Evolutionary conservation across 1,284 basidiomycete genomes (phyloP), one percentile per base, ranked within the genome.

Genomic region (Neotropicomus parvogracilis): DNA sequence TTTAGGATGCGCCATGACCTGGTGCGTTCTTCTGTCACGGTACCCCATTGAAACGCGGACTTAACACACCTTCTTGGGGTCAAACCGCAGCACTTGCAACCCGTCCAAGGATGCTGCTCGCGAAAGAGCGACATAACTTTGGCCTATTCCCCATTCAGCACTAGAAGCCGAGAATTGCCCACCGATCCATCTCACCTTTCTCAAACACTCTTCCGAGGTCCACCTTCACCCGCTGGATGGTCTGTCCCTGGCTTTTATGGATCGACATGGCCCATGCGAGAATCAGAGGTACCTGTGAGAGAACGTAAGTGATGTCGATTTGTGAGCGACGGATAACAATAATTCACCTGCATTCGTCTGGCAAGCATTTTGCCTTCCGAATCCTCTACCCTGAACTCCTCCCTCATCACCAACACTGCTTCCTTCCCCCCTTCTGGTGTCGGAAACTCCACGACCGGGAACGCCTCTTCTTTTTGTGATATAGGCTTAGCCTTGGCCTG

Each of bases 111-210:
- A 82, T 0, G 88, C 88, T 0, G 91, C 91, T 11, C 91, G 81
- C 8, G 88, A 91, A 8, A 94, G 72, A 0, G 91, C 91, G 11
- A 92, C 89, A 55, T 93, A 93, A 35, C 85, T 87, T 69, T 87
- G 85, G 3, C 80, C 81, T 78, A 45, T 11, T 16, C 3, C 4
- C 2, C 14, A 3, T 33, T 57, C n/a, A 56, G 46, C 16, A 28
- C 27, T 29, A 24, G 8, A 1, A 28, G 13, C 26, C 36, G 10
- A 28, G n/a, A n/a, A n/a, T n/a, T 13, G 3, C 6, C 8, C 14
- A 12, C 10, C 0, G 6, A 16, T 32, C 7, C 43, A 35, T 40
- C 50, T 52, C 63, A 74, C 85, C 86, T 63, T 86, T 87, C 66
- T 90, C 88, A 59, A 91, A 87, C 8, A 83, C 79, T 39, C 69